Conservation (phyloP, 148 eudicot species). For the Cornus kousa region DNA sequence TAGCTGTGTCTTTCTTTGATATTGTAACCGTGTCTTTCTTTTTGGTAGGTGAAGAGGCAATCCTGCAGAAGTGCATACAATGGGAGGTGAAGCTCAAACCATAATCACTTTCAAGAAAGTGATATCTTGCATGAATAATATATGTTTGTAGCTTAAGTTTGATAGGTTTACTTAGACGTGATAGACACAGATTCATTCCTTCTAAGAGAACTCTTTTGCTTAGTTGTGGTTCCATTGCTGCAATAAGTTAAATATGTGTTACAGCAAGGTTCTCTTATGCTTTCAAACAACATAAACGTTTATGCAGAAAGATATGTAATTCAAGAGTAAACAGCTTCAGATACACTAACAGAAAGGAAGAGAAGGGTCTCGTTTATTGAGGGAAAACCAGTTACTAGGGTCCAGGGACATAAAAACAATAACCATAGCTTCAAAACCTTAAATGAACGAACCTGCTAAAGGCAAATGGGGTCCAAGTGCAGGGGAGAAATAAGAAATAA, state of each 20-base stretch:
- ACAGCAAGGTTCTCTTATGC: not conserved
- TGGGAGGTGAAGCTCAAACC: not conserved
- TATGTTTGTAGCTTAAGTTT: not conserved
- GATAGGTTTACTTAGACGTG: not conserved
- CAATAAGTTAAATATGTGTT: not conserved
- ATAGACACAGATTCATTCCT: not conserved
- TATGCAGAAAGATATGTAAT: not conserved
- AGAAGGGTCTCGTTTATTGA: not conserved
- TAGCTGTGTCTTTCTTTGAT: constrained; percentile 23
- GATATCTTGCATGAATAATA: not conserved
- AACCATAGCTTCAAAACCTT: not conserved
- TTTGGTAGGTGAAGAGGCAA: constrained; percentile 18
- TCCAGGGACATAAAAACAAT: not conserved
- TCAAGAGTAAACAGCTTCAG: not conserved
- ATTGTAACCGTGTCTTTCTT: constrained; percentile 24
- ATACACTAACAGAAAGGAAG: not conserved
- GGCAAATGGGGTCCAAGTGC: not conserved
- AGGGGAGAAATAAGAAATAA: not conserved
- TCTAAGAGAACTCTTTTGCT: not conserved
- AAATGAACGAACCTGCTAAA: not conserved
- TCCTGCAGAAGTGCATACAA: constrained; percentile 19
- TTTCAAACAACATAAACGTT: not conserved
- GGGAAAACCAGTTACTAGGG: not conserved
- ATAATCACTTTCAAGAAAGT: not conserved
- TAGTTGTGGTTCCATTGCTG: not conserved